Percentiles rank a stretch among this genome's conserved stretches.
phyloP scores from a whole-genome alignment of 2,329 filamentous ascomycete species.

The Keithomyces neogunnii region DNA sequence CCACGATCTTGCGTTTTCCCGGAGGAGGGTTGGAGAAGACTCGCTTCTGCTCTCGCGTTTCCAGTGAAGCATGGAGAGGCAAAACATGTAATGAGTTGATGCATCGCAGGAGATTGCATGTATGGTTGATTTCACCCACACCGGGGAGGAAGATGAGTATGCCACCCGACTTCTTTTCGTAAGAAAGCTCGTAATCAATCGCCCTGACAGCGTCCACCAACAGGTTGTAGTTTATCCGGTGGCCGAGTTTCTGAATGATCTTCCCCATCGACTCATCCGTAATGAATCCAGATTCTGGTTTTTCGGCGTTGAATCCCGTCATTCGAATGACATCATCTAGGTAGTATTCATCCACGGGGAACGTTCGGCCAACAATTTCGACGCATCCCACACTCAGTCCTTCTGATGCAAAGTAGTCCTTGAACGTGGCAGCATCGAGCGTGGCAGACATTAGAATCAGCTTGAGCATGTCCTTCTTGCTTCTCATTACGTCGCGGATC shows the following conservation, averaged over 20 bases:
- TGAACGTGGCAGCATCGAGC: constrained; percentile 79
- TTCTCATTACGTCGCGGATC: constrained; percentile 69
- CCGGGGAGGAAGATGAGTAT: constrained; percentile 96
- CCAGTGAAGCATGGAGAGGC: constrained; percentile 84
- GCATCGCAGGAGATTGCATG: constrained; percentile 58
- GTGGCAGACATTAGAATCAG: constrained; percentile 95
- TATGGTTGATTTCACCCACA: constrained; percentile 81
- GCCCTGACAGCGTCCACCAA: constrained; percentile 70
- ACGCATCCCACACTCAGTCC: constrained; percentile 65
- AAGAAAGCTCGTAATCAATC: constrained; percentile 68
- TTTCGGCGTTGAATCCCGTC: constrained; percentile 59
- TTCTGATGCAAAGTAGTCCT: constrained; percentile 68
- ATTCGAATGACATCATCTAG: constrained; percentile 78
- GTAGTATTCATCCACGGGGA: constrained; percentile 82
- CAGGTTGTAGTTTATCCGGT: constrained; percentile 85
- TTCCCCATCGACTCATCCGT: constrained; percentile 55
- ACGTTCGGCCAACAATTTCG: constrained; percentile 82
- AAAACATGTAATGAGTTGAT: constrained; percentile 63
- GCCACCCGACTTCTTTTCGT: constrained; percentile 60
- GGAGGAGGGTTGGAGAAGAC: constrained; percentile 72
- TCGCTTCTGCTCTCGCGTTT: constrained; percentile 77
- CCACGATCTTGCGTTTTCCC: constrained; percentile 84
- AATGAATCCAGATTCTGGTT: constrained; percentile 34
- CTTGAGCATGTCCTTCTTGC: constrained; percentile 71
- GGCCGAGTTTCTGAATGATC: constrained; percentile 63